Evolutionary conservation across 768 basidiomycete species (phyloP).

Genomic region (Xanthoconium stramineum): DNA sequence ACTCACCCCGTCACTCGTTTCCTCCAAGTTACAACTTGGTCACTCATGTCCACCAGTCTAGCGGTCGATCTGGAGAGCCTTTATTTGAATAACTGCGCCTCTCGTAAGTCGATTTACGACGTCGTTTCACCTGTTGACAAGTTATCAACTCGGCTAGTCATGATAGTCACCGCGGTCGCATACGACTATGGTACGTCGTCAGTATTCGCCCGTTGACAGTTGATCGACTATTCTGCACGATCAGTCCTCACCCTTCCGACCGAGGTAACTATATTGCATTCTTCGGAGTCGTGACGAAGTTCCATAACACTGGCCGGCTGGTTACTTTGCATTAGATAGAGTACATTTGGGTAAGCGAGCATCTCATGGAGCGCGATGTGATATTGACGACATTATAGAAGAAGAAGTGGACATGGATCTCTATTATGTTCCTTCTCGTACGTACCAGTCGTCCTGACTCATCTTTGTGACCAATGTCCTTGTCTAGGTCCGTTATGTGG

Average conservation of each 20-base stretch:
- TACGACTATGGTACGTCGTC: conserved; percentile 9
- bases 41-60: conserved; percentile 2
- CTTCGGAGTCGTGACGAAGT: background rate
- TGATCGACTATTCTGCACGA: too few species aligned
- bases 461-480: background rate
- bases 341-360: conserved; percentile 4
- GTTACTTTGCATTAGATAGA: background rate
- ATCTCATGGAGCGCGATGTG: background rate
- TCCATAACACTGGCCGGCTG: background rate
- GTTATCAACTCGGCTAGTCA: background rate
- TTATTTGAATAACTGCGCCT: conserved; percentile 2
- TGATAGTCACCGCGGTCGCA: background rate
- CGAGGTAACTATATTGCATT: conserved; percentile 1
- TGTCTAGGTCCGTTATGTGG: conserved; percentile 10
- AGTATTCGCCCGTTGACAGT: too few species aligned
- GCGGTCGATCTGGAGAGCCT: background rate
- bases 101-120: background rate
- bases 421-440: conserved; percentile 3
- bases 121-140: background rate
- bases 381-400: background rate
- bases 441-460: background rate
- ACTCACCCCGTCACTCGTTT: too few species aligned
- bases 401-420: conserved; percentile 7
- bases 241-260: conserved; percentile 6
- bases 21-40: background rate